Conservation (phyloP, 345 rosid species). For the Lepidium aucheri region DNA sequence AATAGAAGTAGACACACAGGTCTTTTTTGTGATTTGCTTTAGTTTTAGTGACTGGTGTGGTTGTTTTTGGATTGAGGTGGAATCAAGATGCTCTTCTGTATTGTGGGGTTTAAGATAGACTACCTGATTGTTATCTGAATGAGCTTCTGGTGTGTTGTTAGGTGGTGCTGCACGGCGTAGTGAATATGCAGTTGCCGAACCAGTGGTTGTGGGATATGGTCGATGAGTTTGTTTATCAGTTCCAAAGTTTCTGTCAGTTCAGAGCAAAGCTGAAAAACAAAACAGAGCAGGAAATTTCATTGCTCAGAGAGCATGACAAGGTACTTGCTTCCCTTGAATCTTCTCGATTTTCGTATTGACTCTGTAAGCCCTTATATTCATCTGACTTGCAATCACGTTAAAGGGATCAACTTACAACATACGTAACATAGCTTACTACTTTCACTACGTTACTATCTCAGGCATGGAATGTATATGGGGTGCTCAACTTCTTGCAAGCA, state of each 20-base stretch:
- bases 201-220: constrained; percentile 99
- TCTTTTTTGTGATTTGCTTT: not conserved
- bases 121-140: too few species aligned
- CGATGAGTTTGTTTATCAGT: constrained; percentile 98
- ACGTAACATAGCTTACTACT: not conserved
- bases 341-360: too few species aligned
- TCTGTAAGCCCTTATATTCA: not conserved
- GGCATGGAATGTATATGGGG: constrained; percentile 99
- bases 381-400: not conserved
- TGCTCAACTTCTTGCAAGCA: constrained; percentile 98
- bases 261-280: constrained; percentile 95
- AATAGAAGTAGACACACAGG: not conserved
- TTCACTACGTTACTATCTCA: constrained; percentile 4
- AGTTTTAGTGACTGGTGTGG: not conserved
- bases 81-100: not conserved
- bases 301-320: constrained; percentile 72
- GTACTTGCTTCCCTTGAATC: constrained; percentile 18
- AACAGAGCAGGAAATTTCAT: constrained; percentile 79
- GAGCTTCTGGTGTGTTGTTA: constrained; percentile 5
- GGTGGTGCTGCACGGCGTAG: constrained; percentile 94
- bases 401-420: not conserved
- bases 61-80: not conserved
- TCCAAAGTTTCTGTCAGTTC: constrained; percentile 93
- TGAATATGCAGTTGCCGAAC: constrained; percentile 93
- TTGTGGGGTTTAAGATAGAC: not conserved